Conservation (phyloP, 169 alveolate species). For the Ichthyophthirius multifiliis region DNA sequence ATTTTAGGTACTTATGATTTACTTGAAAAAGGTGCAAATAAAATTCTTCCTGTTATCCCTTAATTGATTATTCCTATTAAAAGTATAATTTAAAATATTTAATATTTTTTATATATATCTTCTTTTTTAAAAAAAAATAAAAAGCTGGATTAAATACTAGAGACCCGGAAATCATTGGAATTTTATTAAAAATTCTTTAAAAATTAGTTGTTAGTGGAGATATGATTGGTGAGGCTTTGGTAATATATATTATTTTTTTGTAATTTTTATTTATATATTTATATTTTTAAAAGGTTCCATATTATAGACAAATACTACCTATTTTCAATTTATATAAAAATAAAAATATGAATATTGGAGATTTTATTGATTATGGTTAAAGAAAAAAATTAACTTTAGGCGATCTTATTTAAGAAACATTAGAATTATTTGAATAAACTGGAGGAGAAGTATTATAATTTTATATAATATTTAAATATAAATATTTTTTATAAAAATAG, state of each 20-base stretch:
- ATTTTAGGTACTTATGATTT: background rate
- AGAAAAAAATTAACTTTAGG: slow-evolving; percentile 81
- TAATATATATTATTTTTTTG: background rate
- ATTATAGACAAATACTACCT: slow-evolving; percentile 91
- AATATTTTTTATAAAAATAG: background rate
- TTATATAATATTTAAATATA: background rate
- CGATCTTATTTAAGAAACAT: slow-evolving; percentile 89
- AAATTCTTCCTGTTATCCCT: slow-evolving; percentile 41
- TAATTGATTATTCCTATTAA: slow-evolving; percentile 76
- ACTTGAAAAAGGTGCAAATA: background rate
- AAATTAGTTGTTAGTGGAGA: slow-evolving; percentile 77
- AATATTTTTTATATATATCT: slow-evolving; percentile 75
- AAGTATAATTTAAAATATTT: slow-evolving; percentile 79
- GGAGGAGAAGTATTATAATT: slow-evolving; percentile 74
- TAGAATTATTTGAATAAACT: slow-evolving; percentile 84
- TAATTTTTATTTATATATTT: background rate
- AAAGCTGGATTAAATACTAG: slow-evolving; percentile 89
- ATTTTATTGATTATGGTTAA: slow-evolving; percentile 85
- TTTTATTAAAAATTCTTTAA: slow-evolving; percentile 71
- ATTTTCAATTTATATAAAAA: slow-evolving; percentile 84
- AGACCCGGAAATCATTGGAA: slow-evolving; percentile 84
- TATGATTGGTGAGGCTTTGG: slow-evolving; percentile 91
- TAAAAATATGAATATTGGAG: slow-evolving; percentile 79
- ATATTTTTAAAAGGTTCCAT: slow-evolving; percentile 67
- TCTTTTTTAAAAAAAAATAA: slow-evolving; percentile 88